Evolutionary conservation across 139 green algal genomes (phyloP).

Genomic region (Picochlorum sp.): DNA sequence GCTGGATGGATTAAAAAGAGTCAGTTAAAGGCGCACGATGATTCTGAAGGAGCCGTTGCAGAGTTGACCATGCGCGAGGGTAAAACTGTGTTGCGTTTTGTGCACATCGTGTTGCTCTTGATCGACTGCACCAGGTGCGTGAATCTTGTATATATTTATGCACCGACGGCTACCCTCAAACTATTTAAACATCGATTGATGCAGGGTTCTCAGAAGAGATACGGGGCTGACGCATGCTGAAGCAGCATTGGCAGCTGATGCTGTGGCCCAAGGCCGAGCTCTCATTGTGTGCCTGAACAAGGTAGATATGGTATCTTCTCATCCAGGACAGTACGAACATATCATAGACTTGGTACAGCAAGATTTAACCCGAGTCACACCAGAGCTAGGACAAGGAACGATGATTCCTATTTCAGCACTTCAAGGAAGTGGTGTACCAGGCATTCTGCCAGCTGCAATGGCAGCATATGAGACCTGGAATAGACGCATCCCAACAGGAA

Average conservation of each 20-base stretch:
- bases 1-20: conserved; percentile 73
- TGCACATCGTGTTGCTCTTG: conserved; percentile 80
- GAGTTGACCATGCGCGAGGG: conserved; percentile 25
- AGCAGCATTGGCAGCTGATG: conserved; percentile 42
- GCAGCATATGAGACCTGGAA: conserved; percentile 55
- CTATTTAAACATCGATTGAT: neutral
- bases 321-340: conserved; percentile 1
- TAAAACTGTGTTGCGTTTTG: conserved; percentile 40
- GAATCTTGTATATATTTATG: neutral
- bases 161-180: conserved; percentile 11
- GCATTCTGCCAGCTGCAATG: conserved; percentile 47
- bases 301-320: conserved; percentile 43
- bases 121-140: conserved; percentile 47
- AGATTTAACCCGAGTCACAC: conserved; percentile 14
- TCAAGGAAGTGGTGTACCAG: conserved; percentile 29
- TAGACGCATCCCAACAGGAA: conserved; percentile 36
- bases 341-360: conserved; percentile 20
- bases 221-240: conserved; percentile 50
- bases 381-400: conserved; percentile 28
- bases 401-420: conserved; percentile 53
- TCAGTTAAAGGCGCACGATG: conserved; percentile 33
- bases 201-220: conserved; percentile 8
- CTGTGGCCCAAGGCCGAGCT: conserved; percentile 52
- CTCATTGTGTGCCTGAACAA: conserved; percentile 76
- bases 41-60: conserved; percentile 42